Conservation (phyloP, 106 monocot species). For the Dioscorea dumetorum region DNA sequence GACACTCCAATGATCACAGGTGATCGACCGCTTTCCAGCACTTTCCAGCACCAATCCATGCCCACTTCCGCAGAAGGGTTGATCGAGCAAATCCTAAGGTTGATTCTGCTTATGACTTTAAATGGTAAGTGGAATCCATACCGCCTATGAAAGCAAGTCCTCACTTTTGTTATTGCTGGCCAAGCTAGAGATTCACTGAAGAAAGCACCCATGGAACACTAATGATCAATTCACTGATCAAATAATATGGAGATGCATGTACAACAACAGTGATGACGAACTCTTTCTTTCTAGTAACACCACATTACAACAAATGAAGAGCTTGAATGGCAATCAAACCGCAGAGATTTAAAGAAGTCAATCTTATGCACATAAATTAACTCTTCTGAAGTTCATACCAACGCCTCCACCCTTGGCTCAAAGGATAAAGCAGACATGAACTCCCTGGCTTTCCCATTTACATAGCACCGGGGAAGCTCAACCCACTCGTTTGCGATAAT, state of each 20-base stretch:
- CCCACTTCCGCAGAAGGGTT: too few species aligned
- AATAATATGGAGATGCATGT: neutral
- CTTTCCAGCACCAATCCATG: too few species aligned
- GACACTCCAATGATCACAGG: too few species aligned
- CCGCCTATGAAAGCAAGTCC: too few species aligned
- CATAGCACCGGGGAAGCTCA: slow-evolving; percentile 60
- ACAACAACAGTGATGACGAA: neutral
- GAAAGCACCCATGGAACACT: too few species aligned
- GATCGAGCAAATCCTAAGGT: too few species aligned
- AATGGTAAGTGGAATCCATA: neutral
- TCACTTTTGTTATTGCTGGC: too few species aligned
- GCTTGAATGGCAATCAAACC: neutral
- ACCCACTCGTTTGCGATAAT: slow-evolving; percentile 35
- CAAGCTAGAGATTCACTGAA: too few species aligned
- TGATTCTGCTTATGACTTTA: slow-evolving; percentile 2
- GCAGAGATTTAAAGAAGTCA: neutral
- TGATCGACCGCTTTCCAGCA: too few species aligned
- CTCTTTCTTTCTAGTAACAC: neutral
- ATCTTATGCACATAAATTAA: neutral
- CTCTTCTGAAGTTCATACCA: slow-evolving; percentile 22
- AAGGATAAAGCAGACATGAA: slow-evolving; percentile 78
- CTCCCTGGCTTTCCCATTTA: slow-evolving; percentile 45
- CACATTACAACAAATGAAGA: neutral
- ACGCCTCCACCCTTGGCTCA: slow-evolving; percentile 74
- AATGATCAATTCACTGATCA: neutral